These are phyloP conservation scores for Anacardium occidentale DNA, from an alignment of 345 rosid species.

Conservation along the genomic window DNA sequence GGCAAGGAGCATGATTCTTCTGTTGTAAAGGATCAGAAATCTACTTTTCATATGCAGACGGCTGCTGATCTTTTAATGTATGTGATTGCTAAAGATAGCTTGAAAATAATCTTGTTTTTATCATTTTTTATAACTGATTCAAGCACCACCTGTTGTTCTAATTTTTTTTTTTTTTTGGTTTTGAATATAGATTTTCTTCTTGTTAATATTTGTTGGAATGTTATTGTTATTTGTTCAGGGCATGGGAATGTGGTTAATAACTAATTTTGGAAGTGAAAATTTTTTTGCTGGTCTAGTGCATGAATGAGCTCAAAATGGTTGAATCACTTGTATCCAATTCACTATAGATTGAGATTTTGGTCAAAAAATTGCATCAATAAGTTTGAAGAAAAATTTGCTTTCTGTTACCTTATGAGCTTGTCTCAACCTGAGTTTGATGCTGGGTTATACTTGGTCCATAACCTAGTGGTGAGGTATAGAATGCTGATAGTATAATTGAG, in stretches of 20 bases:
- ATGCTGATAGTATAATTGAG: not conserved
- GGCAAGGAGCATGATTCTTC: conserved; percentile 98
- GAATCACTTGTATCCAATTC: not conserved
- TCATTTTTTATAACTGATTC: conserved; percentile 2
- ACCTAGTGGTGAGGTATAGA: not conserved
- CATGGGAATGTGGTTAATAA: not conserved
- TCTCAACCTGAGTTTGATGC: not conserved
- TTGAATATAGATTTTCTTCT: not conserved
- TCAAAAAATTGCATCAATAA: not conserved
- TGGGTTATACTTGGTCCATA: not conserved
- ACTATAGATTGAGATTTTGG: not conserved
- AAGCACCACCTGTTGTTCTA: conserved; percentile 1
- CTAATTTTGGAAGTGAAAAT: conserved; percentile 5
- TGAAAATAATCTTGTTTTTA: conserved; percentile 14
- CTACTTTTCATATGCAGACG: conserved; percentile 76
- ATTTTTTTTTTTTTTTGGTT: not conserved
- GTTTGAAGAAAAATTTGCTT: not conserved
- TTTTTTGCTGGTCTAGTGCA: not conserved
- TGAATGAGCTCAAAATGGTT: conserved; percentile 2
- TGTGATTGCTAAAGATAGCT: conserved; percentile 28
- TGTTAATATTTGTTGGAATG: not conserved
- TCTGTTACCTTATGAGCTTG: not conserved
- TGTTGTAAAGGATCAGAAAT: conserved; percentile 69
- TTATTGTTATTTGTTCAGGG: not conserved
- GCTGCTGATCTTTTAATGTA: conserved; percentile 92